A percentile compares a stretch with the other conserved stretches of the same genome.
Evolutionary conservation across 139 green algal genomes (phyloP).

Genomic region (Astrephomene gubernaculifera): DNA sequence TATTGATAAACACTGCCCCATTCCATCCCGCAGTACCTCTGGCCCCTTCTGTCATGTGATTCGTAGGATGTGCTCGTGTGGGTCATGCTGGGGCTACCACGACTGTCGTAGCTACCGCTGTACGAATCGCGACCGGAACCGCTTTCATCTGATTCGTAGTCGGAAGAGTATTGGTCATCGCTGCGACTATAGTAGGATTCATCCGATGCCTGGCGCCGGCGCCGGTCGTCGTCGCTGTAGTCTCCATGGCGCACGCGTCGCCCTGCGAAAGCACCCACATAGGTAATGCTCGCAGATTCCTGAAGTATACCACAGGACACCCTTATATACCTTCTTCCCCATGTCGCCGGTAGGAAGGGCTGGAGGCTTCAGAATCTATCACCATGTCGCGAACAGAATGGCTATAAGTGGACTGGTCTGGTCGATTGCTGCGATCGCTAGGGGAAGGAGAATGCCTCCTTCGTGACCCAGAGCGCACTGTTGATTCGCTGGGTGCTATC

Average conservation of each 20-base stretch:
- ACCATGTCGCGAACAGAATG: not conserved
- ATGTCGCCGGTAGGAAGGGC: not conserved
- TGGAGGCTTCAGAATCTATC: not conserved
- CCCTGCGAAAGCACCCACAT: not conserved
- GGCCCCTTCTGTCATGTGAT: not conserved
- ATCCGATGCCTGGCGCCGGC: not conserved
- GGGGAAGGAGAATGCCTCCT: not conserved
- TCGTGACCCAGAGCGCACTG: not conserved
- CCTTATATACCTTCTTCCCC: too few relatives aligned
- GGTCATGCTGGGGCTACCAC: not conserved
- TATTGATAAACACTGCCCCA: not conserved
- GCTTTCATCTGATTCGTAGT: slow-evolving; percentile 34
- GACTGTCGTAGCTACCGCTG: slow-evolving; percentile 16
- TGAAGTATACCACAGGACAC: too few relatives aligned
- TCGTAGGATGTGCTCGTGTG: slow-evolving; percentile 5
- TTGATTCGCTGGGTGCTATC: not conserved
- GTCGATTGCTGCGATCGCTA: slow-evolving; percentile 22
- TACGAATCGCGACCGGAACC: slow-evolving; percentile 4
- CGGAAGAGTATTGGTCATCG: slow-evolving; percentile 36
- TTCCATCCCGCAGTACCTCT: not conserved
- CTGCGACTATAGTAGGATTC: slow-evolving; percentile 3
- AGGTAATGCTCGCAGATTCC: too few relatives aligned
- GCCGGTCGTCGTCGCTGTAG: slow-evolving; percentile 6
- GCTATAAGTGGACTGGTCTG: slow-evolving; percentile 11
- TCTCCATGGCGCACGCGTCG: not conserved